Conservation (phyloP, 805 yeast genomes). For the Schwanniomyces polymorphus region DNA sequence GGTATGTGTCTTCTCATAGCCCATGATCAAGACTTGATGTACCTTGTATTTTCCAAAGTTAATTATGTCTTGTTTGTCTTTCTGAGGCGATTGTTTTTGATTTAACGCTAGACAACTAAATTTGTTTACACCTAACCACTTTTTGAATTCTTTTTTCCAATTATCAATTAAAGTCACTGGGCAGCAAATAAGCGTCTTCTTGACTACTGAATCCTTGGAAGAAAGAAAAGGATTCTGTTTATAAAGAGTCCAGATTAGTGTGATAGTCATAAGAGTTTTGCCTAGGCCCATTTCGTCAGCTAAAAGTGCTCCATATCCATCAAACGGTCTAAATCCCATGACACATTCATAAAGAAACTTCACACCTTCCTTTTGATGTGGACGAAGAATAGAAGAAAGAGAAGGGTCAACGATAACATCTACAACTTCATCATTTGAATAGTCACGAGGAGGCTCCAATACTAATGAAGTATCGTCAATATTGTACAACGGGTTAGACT, state of each 20-base stretch:
- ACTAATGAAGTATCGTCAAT: conserved; percentile 4
- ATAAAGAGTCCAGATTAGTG: conserved; percentile 80
- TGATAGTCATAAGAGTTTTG: conserved; percentile 76
- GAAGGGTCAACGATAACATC: conserved; percentile 65
- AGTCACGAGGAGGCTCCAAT: conserved; percentile 8
- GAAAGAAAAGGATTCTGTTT: conserved; percentile 54
- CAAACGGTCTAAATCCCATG: conserved; percentile 59
- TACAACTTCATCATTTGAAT: neutral
- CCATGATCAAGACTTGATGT: conserved; percentile 80
- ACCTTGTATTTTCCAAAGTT: conserved; percentile 68
- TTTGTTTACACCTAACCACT: conserved; percentile 75
- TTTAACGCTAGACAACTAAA: conserved; percentile 66
- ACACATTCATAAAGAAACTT: conserved; percentile 79
- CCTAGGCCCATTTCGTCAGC: conserved; percentile 97
- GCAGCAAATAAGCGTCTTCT: conserved; percentile 76
- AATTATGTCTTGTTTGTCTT: conserved; percentile 56
- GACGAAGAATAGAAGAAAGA: conserved; percentile 56
- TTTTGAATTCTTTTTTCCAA: conserved; percentile 85
- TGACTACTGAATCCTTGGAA: conserved; percentile 36
- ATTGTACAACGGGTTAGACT: conserved; percentile 1
- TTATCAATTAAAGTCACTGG: conserved; percentile 88
- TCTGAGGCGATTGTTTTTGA: conserved; percentile 46
- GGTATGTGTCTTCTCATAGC: conserved; percentile 77
- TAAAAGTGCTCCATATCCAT: conserved; percentile 69
- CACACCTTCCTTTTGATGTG: conserved; percentile 87